phyloP scores from a whole-genome alignment of 805 yeast species.

The Wickerhamiella kurtzmanii region DNA sequence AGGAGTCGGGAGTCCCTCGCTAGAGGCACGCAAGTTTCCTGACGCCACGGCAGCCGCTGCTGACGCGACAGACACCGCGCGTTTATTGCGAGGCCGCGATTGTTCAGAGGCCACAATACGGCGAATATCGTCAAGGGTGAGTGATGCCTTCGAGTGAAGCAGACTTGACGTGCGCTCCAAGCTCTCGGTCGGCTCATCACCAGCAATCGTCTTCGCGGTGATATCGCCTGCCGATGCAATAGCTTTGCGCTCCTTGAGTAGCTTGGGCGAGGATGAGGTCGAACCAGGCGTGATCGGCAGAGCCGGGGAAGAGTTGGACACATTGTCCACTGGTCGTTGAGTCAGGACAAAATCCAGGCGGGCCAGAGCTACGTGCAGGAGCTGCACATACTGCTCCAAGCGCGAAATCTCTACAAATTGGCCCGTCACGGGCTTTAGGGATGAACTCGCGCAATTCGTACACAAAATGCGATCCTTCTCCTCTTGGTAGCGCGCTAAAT shows the following conservation, averaged over 20 bases:
- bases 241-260: neutral
- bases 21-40: neutral
- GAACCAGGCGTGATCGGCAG: neutral
- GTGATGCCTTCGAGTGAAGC: slow-evolving; percentile 64
- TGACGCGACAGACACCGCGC: neutral
- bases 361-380: slow-evolving; percentile 71
- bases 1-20: neutral
- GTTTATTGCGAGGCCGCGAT: slow-evolving; percentile 30
- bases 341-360: slow-evolving; percentile 37
- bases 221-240: neutral
- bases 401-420: slow-evolving; percentile 49
- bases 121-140: slow-evolving; percentile 92
- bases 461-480: slow-evolving; percentile 35
- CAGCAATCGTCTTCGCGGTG: neutral
- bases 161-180: slow-evolving; percentile 56
- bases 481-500: slow-evolving; percentile 24
- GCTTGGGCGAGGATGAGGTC: neutral
- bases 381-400: slow-evolving; percentile 57
- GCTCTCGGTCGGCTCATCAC: slow-evolving; percentile 9
- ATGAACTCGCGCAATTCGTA: slow-evolving; percentile 45
- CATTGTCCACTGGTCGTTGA: slow-evolving; percentile 12
- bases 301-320: slow-evolving; percentile 1
- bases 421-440: slow-evolving; percentile 24
- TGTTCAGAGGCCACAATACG: slow-evolving; percentile 95
- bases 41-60: slow-evolving; percentile 1